A percentile compares a stretch with the other conserved stretches of the same genome.
Conservation (phyloP, 1,139 yeast genomes). For the Sugiyamaella sp. region DNA sequence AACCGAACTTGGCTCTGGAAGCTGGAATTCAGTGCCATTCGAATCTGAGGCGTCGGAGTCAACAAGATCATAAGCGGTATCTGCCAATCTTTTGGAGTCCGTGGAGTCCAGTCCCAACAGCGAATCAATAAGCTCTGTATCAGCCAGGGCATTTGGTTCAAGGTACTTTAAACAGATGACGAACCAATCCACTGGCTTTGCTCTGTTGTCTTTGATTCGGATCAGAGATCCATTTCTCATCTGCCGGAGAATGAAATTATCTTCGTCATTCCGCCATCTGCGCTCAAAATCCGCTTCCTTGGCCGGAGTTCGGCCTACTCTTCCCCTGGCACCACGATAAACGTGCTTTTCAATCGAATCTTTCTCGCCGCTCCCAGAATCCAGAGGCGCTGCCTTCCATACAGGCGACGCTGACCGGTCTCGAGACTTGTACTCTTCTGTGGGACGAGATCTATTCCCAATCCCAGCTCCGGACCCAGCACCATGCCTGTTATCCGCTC, state of each 20-base stretch:
- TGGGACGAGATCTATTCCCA: no score
- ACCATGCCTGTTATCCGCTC: no score
- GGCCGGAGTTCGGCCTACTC: no score
- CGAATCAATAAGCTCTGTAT: conserved; percentile 25
- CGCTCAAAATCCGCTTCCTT: conserved; percentile 9
- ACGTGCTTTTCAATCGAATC: no score
- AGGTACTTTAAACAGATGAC: conserved; percentile 33
- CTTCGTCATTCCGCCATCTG: conserved; percentile 37
- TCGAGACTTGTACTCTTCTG: no score
- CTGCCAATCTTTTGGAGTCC: conserved; percentile 18
- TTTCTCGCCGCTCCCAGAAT: no score
- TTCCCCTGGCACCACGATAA: no score
- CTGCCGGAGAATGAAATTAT: conserved; percentile 40
- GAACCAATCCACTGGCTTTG: conserved; percentile 37
- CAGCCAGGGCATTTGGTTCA: conserved; percentile 29
- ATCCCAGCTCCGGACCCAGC: no score
- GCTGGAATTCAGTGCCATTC: conserved; percentile 26
- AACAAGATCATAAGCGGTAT: conserved; percentile 14
- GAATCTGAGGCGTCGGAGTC: neutral
- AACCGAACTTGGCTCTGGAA: conserved; percentile 32
- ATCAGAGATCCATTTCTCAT: conserved; percentile 40
- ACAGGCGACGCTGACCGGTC: no score
- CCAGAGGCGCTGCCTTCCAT: no score
- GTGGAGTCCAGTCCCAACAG: conserved; percentile 23
- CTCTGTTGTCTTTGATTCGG: conserved; percentile 39